Base-by-base conservation (phyloP, 306 rosid genomes). In the Prunus dulcis region DNA sequence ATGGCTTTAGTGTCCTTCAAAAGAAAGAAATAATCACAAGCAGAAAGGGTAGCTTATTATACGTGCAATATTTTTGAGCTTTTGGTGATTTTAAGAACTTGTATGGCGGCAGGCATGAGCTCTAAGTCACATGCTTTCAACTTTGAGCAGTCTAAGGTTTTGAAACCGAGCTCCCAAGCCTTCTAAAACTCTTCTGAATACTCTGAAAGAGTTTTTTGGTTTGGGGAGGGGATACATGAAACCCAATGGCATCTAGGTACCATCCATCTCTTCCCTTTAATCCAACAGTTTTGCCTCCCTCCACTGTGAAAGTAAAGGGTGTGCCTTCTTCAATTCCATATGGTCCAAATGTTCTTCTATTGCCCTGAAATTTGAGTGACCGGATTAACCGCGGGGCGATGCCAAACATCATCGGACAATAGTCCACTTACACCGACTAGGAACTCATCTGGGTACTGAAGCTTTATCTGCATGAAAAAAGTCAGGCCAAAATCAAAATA, bases 291-390 rank as follows among this genome's bases (percentile, higher is more conserved):
- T 64, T 52, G 14, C 88, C 89, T 68, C 91, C 93, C 6, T 88
- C 86, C 55, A 82, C 70, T 28, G 85, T 69, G 61, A 86, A 86
- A 25, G 83, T 81, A 76, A 89, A 91, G 4, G 88, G 90, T 6
- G 88, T 91, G 60, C 93, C 95, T 77, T 88, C 89, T 82, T 88
- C 87, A 30, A 74, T 57, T 32, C 97, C 93, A 4, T 58, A 89
- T 4, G 93, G 88, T 41, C 92, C 94, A 69, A 79, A 89, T 5
- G 77, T 86, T 82, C 82, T 84, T 13, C 10, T 67, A 73, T 86
- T 91, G 84, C 89, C 89, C 84, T 65, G 83, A 14, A 86, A 75
- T 60, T 86, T 76, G 56, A 91, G 80, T 6, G 95, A 87, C 19
- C 91, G 82, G 72, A 91, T 86, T 23, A 89, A 27, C 28, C 30